Conservation (phyloP, 176 grass and related monocot genomes). For the Carex kokanica region DNA sequence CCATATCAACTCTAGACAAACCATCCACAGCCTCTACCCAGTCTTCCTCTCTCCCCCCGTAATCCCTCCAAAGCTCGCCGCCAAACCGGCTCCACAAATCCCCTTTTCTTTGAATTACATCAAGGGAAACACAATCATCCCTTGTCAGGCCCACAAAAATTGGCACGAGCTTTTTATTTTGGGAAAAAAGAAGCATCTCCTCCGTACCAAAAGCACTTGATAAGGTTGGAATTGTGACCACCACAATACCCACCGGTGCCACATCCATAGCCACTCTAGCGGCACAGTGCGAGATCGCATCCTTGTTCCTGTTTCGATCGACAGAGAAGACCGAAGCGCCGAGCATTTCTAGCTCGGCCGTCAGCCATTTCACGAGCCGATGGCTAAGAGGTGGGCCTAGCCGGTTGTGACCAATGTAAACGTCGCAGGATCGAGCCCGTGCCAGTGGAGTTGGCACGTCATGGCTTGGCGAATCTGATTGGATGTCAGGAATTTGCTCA, state of each 20-base stretch:
- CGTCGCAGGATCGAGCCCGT: conserved; percentile 37
- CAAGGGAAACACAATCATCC: conserved; percentile 21
- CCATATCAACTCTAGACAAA: conserved; percentile 19
- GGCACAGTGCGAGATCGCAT: conserved; percentile 19
- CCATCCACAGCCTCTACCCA: conserved; percentile 36
- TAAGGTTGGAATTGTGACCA: conserved; percentile 36
- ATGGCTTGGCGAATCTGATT: neutral
- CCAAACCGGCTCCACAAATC: conserved; percentile 42
- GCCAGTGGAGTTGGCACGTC: neutral
- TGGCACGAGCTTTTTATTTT: conserved; percentile 33
- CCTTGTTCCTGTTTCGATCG: conserved; percentile 26
- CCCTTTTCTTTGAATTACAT: conserved; percentile 36
- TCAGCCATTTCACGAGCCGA: conserved; percentile 50
- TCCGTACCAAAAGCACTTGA: conserved; percentile 40
- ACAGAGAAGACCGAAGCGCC: conserved; percentile 33
- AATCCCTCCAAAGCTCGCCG: conserved; percentile 36
- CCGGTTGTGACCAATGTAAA: conserved; percentile 36
- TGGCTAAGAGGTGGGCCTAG: neutral
- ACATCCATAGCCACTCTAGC: conserved; percentile 39
- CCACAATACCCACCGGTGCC: conserved; percentile 27
- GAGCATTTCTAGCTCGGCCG: conserved; percentile 49
- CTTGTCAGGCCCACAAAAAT: conserved; percentile 38
- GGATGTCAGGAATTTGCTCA: neutral
- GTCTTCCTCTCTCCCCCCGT: conserved; percentile 32
- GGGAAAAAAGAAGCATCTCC: conserved; percentile 42